These are phyloP conservation scores for Boeremia exigua DNA, from an alignment of 2,329 filamentous ascomycete genomes.

Conservation along the genomic window DNA sequence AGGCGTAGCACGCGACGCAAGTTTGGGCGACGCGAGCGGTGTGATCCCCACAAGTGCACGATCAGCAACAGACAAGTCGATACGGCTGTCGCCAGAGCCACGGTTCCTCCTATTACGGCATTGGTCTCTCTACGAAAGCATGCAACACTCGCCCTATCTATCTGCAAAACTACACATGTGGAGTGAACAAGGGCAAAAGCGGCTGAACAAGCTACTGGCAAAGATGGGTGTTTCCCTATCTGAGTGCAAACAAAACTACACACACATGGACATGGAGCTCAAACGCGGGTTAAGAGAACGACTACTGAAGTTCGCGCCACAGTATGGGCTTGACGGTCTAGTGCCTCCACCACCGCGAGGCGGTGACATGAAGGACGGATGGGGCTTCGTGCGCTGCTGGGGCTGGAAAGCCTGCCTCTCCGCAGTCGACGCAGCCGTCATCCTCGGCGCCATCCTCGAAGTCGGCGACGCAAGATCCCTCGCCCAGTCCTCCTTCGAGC, in stretches of 20 bases:
- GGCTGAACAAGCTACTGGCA: conserved; percentile 89
- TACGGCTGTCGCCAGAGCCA: conserved; percentile 90
- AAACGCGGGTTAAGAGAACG: conserved; percentile 87
- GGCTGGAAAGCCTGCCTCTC: conserved; percentile 95
- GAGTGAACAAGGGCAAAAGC: conserved; percentile 86
- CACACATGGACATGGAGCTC: conserved; percentile 97
- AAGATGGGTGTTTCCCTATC: conserved; percentile 97
- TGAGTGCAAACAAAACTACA: conserved; percentile 94
- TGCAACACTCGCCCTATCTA: conserved; percentile 96
- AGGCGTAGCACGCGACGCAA: conserved; percentile 65
- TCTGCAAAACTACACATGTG: conserved; percentile 92
- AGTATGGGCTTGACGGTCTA: conserved; percentile 93
- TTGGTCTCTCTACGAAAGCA: conserved; percentile 97
- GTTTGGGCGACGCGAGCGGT: conserved; percentile 72
- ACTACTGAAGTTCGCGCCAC: conserved; percentile 85
- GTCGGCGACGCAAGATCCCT: conserved; percentile 69
- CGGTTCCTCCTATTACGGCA: conserved; percentile 91
- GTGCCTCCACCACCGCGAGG: conserved; percentile 72
- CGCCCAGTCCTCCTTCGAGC: conserved; percentile 39
- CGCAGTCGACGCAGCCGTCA: conserved; percentile 91
- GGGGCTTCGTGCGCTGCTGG: conserved; percentile 97
- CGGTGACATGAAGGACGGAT: conserved; percentile 81
- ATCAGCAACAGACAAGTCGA: conserved; percentile 89
- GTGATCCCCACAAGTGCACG: conserved; percentile 87
- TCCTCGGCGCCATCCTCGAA: conserved; percentile 90